phyloP scores from a whole-genome alignment of 768 basidiomycete genomes.

The Myochromella boudieri region DNA sequence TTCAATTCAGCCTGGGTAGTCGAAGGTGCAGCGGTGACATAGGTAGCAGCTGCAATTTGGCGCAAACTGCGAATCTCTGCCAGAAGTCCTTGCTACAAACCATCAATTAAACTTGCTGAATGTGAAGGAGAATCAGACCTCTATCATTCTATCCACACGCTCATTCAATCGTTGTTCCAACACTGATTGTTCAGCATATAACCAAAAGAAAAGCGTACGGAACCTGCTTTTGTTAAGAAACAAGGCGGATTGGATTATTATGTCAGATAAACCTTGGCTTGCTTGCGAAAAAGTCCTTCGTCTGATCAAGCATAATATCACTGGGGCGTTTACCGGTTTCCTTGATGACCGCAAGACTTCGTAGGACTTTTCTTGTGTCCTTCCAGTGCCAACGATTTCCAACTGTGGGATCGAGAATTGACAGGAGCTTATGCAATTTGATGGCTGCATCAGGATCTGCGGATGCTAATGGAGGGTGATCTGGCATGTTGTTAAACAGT shows the following conservation, averaged over 20 bases:
- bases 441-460: conserved; percentile 57
- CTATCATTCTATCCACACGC: conserved; percentile 88
- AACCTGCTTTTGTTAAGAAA: conserved; percentile 50
- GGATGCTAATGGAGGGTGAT: conserved; percentile 55
- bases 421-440: conserved; percentile 65
- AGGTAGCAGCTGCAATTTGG: conserved; percentile 24
- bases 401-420: conserved; percentile 66
- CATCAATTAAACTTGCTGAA: not conserved
- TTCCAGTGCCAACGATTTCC: conserved; percentile 94
- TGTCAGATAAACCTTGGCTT: conserved; percentile 49
- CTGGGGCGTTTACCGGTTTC: conserved; percentile 65
- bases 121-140: conserved; percentile 45
- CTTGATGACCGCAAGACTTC: conserved; percentile 76
- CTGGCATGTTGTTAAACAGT: conserved; percentile 60
- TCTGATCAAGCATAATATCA: conserved; percentile 67
- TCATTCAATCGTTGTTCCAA: conserved; percentile 70
- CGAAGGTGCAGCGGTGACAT: conserved; percentile 1
- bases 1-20: conserved; percentile 4
- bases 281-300: conserved; percentile 30
- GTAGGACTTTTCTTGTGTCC: conserved; percentile 87
- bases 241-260: conserved; percentile 1
- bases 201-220: conserved; percentile 86
- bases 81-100: conserved; percentile 68
- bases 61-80: conserved; percentile 69
- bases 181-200: conserved; percentile 68